phyloP scores from a whole-genome alignment of 169 alveolate genomes.

The Eimeria falciformis region DNA sequence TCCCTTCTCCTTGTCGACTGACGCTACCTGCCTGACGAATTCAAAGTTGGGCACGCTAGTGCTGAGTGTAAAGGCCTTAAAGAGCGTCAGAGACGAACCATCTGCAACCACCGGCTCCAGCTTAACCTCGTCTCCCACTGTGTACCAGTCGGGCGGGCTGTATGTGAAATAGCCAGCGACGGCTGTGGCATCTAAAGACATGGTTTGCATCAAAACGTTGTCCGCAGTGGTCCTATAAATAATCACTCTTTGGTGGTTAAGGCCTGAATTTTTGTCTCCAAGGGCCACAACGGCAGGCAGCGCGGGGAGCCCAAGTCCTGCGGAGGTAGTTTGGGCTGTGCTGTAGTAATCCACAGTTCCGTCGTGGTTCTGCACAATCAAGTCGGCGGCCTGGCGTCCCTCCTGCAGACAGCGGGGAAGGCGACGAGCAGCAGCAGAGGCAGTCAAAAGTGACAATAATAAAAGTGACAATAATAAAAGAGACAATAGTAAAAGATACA shows the following conservation, averaged over 20 bases:
- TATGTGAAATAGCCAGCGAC: constrained; percentile 16
- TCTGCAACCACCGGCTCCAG: constrained; percentile 42
- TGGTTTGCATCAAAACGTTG: neutral
- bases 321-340: neutral
- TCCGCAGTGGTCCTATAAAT: neutral
- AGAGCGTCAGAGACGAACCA: neutral
- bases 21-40: constrained; percentile 1
- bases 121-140: constrained; percentile 37
- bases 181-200: constrained; percentile 58
- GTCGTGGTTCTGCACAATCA: neutral
- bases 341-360: neutral
- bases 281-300: neutral
- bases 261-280: neutral
- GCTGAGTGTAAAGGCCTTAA: neutral
- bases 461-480: neutral
- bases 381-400: neutral
- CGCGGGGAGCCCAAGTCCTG: neutral
- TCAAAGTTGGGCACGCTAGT: constrained; percentile 12
- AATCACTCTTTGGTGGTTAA: neutral
- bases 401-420: constrained; percentile 23
- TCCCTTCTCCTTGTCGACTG: constrained; percentile 74
- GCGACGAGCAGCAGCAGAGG: neutral
- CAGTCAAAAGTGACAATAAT: neutral
- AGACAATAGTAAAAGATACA: neutral
- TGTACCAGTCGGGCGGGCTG: constrained; percentile 31